phyloP scores from a whole-genome alignment of 1,139 yeast genomes.

The Arxiozyma bovina region DNA sequence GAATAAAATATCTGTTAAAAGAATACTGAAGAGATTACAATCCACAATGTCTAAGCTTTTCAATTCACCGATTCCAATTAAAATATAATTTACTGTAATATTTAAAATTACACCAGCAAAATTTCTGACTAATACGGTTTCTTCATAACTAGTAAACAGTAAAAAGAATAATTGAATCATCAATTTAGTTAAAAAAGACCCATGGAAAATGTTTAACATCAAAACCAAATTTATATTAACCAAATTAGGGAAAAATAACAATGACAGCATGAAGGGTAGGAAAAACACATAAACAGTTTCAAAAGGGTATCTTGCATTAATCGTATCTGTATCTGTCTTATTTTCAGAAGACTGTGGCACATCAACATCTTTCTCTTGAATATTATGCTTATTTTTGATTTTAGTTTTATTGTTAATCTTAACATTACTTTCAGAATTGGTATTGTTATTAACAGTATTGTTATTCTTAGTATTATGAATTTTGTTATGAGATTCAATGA shows the following conservation, averaged over 20 bases:
- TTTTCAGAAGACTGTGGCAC: too few species aligned
- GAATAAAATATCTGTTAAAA: slow-evolving; percentile 29
- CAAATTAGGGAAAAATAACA: slow-evolving; percentile 15
- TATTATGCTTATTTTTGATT: background rate
- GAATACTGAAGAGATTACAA: slow-evolving; percentile 32
- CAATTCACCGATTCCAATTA: slow-evolving; percentile 28
- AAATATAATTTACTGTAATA: slow-evolving; percentile 16
- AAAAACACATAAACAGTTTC: slow-evolving; percentile 22
- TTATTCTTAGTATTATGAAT: background rate
- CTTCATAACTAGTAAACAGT: slow-evolving; percentile 6
- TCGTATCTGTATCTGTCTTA: background rate
- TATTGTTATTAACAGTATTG: too few species aligned
- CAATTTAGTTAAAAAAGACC: slow-evolving; percentile 11
- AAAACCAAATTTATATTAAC: slow-evolving; percentile 17
- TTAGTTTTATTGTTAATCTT: background rate
- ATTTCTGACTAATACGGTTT: slow-evolving; percentile 6
- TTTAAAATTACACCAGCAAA: slow-evolving; percentile 24
- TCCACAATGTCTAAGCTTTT: slow-evolving; percentile 33
- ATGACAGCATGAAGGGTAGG: slow-evolving; percentile 22
- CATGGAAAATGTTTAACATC: slow-evolving; percentile 18
- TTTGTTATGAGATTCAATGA: background rate
- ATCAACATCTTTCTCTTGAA: background rate
- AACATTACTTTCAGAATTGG: background rate
- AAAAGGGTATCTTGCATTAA: slow-evolving; percentile 7
- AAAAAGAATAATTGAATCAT: slow-evolving; percentile 8